Conservation (phyloP, 1,284 basidiomycete genomes). For the Moesziomyces globuligerus region DNA sequence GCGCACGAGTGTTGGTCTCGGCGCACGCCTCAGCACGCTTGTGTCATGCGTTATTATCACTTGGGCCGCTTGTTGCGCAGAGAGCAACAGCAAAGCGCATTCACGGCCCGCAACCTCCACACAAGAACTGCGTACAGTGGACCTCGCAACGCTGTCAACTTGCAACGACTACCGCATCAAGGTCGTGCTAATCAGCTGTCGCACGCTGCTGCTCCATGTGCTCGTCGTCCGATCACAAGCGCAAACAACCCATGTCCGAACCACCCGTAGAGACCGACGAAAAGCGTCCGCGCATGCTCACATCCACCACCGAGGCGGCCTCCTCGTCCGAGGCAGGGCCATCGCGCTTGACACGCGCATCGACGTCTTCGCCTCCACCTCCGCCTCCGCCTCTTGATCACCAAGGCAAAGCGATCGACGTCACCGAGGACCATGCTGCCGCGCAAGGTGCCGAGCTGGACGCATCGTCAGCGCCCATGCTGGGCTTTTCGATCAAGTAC, state of each 20-base stretch:
- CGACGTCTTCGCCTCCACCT: background rate
- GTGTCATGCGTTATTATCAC: too few species aligned
- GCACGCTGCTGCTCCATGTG: conserved; percentile 1
- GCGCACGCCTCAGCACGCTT: too few species aligned
- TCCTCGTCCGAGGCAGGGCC: conserved; percentile 22
- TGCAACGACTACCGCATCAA: too few species aligned
- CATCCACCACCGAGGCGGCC: background rate
- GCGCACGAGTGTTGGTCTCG: conserved; percentile 4
- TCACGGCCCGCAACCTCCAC: too few species aligned
- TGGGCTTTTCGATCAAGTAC: conserved; percentile 54
- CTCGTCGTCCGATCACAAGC: conserved; percentile 2
- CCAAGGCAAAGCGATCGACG: background rate
- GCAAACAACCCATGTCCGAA: background rate
- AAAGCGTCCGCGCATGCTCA: conserved; percentile 8
- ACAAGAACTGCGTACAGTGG: too few species aligned
- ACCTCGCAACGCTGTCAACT: too few species aligned
- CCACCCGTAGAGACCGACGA: background rate
- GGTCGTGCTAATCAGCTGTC: too few species aligned
- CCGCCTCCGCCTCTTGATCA: too few species aligned
- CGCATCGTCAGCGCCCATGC: conserved; percentile 4
- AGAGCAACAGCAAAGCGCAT: background rate
- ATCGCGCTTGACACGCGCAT: conserved; percentile 13
- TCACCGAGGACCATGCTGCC: background rate
- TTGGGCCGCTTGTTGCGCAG: background rate
- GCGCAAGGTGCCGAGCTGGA: background rate